Evolutionary conservation across 2,329 filamentous ascomycete species (phyloP).

Genomic region (Huntiella bhutanensis): DNA sequence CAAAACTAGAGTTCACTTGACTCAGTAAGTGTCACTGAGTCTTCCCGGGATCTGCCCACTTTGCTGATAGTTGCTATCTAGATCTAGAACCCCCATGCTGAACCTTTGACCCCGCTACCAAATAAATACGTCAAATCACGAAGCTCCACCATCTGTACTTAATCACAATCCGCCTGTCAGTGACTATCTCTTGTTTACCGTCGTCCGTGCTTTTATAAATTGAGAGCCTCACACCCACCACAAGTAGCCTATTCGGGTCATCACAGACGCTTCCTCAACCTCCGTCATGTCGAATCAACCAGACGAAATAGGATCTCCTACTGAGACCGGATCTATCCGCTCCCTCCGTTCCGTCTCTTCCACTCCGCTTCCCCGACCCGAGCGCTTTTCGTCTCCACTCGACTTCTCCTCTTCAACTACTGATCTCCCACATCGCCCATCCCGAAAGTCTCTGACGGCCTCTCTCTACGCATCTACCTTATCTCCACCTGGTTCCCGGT

Average conservation of each 20-base stretch:
- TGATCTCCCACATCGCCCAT: slow-evolving; percentile 13
- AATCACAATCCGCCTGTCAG: background rate
- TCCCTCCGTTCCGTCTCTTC: slow-evolving; percentile 49
- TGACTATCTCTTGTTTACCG: too few relatives aligned
- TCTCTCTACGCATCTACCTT: slow-evolving; percentile 45
- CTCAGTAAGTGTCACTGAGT: too few relatives aligned
- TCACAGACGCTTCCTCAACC: too few relatives aligned
- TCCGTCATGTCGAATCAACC: slow-evolving; percentile 28
- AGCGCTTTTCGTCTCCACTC: slow-evolving; percentile 10
- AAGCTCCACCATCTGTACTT: background rate
- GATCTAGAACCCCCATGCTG: too few relatives aligned
- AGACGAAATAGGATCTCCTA: slow-evolving; percentile 41
- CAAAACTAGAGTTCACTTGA: too few relatives aligned
- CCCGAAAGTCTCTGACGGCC: slow-evolving; percentile 36
- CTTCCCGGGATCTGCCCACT: too few relatives aligned
- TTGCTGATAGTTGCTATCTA: too few relatives aligned
- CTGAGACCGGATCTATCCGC: slow-evolving; percentile 40
- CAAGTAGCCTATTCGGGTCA: too few relatives aligned
- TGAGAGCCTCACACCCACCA: too few relatives aligned
- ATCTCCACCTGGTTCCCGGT: slow-evolving; percentile 48
- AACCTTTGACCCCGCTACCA: too few relatives aligned
- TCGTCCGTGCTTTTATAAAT: too few relatives aligned
- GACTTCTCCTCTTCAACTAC: slow-evolving; percentile 6
- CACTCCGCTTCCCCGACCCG: slow-evolving; percentile 29
- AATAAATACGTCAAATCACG: too few relatives aligned